These are phyloP conservation scores for Umbellularia californica DNA, from an alignment of 164 flowering plant species.

Conservation along the genomic window DNA sequence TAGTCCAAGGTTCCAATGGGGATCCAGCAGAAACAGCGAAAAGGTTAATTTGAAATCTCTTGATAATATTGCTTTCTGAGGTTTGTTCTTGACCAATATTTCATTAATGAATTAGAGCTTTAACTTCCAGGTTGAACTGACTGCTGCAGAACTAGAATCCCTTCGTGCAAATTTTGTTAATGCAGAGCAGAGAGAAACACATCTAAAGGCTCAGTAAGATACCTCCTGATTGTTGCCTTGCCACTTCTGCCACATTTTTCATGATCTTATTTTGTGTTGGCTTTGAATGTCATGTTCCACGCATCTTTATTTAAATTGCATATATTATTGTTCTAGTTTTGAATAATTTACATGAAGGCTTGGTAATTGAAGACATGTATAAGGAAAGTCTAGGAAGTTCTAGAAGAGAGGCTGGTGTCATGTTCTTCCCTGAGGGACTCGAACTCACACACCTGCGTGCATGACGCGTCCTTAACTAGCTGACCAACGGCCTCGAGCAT, in stretches of 20 bases:
- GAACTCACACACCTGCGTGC: too few species aligned
- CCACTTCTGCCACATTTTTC: background rate
- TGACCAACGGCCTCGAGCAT: too few species aligned
- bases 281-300: background rate
- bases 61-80: background rate
- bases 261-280: background rate
- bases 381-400: background rate
- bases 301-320: background rate
- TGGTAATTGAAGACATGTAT: background rate
- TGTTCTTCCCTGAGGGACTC: too few species aligned
- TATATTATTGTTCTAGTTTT: background rate
- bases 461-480: too few species aligned
- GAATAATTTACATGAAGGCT: background rate
- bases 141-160: conserved; percentile 65
- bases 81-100: background rate
- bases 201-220: conserved; percentile 84
- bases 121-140: conserved; percentile 59
- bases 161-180: conserved; percentile 72
- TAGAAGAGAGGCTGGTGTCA: background rate
- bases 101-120: conserved; percentile 9
- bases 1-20: conserved; percentile 59
- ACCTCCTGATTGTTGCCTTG: background rate
- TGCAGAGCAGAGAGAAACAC: conserved; percentile 84
- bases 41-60: conserved; percentile 43
- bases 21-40: conserved; percentile 45